Base-by-base conservation (phyloP, 805 yeast genomes). In the Barnettozyma siamensis region DNA sequence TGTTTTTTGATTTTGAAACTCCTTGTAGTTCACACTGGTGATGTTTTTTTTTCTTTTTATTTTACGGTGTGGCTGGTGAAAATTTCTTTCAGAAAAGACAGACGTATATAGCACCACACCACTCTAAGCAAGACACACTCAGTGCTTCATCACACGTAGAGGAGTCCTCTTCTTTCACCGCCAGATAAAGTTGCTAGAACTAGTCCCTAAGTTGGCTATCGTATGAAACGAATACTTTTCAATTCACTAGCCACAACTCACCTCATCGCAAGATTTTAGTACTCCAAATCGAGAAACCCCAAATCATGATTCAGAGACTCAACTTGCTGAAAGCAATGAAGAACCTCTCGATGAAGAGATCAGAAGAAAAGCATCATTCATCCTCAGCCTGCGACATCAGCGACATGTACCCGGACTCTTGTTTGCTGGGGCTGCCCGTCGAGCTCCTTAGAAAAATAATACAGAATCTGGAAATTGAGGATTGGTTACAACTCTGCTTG, bases 361-460 rank as follows among this genome's bases (percentile, higher is more conserved):
- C 28, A 3, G 35, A 30, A 27, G 44, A 37, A 21, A 34, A 33
- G 7, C 41, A 33, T 20, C 44, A 41, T 19, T 38, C 40, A 17
- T 41, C 44, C 5, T 37, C 41, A 2, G 5, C 37, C n/a, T 41
- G 44, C 18, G 44, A 37, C n/a, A 32, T 33, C 18, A 30, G 29
- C 9, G 6, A 19, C 2, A 15, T 33, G 7, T 68, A 68, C 40
- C 61, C 65, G 3, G 38, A 48, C 7, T 41, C 48, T 11, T 70
- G 70, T 31, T 29, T 72, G 2, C 54, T 62, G 42, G 66, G 70
- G 10, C 53, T 72, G 2, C 77, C 78, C 7, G 49, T 54, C n/a
- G 78, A 73, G 46, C 53, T 73, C 7, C 43, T 73, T 2, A 42
- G 61, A n/a, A 54, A 57, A 30, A 59, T 72, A 19, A 57, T 72